phyloP scores from a whole-genome alignment of 768 basidiomycete genomes.

The Mycena alexandri region DNA sequence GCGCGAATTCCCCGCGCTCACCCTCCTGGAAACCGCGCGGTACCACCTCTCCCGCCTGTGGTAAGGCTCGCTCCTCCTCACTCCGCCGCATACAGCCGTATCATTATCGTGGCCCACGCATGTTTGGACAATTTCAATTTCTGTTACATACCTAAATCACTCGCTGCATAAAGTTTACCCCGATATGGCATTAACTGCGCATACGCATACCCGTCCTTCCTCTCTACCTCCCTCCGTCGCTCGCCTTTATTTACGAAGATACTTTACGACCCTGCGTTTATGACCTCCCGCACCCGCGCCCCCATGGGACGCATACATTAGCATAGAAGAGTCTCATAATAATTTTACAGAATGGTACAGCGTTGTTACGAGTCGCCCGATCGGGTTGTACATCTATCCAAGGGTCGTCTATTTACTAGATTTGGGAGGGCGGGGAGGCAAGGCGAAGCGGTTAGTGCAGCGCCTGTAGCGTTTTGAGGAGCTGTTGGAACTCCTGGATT shows the following conservation, averaged over 20 bases:
- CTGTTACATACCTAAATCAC: background rate
- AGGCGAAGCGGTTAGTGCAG: constrained; percentile 52
- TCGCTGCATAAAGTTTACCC: constrained; percentile 1
- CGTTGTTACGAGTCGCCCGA: background rate
- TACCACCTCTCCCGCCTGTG: constrained; percentile 50
- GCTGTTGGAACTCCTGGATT: constrained; percentile 53
- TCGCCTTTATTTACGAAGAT: constrained; percentile 14
- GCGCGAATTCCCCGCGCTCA: constrained; percentile 54
- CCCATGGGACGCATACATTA: constrained; percentile 13
- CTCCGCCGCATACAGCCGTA: background rate
- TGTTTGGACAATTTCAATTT: constrained; percentile 22
- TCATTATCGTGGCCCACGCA: constrained; percentile 34
- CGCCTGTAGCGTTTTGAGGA: constrained; percentile 58
- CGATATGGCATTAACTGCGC: background rate
- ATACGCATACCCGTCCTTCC: background rate
- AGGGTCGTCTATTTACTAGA: background rate
- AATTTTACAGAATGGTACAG: constrained; percentile 20
- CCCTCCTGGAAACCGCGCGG: constrained; percentile 53
- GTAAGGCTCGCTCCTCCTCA: constrained; percentile 16
- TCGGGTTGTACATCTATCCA: background rate
- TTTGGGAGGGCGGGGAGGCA: background rate
- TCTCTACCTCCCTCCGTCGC: background rate
- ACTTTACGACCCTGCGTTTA: constrained; percentile 32
- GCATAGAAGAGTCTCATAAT: constrained; percentile 31
- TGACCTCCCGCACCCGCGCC: constrained; percentile 19